Conservation (phyloP, 2,329 filamentous ascomycete genomes). For the Aspergillus piperis region DNA sequence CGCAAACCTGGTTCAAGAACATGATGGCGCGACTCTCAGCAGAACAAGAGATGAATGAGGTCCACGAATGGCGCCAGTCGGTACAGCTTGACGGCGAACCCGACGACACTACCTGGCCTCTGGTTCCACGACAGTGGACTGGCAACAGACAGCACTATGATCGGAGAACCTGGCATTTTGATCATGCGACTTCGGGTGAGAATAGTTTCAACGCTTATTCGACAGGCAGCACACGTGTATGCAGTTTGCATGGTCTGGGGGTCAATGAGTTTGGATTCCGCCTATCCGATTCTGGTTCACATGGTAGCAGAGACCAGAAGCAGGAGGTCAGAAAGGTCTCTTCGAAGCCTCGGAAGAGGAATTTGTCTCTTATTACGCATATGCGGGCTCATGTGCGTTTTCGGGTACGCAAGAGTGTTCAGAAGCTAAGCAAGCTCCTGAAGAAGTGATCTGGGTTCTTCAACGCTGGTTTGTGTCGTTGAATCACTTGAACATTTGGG, state of each 20-base stretch:
- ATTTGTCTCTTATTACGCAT: conserved; percentile 17
- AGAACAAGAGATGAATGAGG: conserved; percentile 4
- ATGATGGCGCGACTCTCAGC: conserved; percentile 13
- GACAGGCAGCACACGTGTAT: conserved; percentile 1
- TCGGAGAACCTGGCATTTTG: neutral
- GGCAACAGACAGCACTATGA: neutral
- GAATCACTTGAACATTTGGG: neutral
- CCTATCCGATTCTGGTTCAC: neutral
- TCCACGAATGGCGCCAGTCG: neutral
- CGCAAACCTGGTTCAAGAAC: conserved; percentile 21
- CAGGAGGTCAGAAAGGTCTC: neutral
- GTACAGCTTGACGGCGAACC: neutral
- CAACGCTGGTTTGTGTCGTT: neutral
- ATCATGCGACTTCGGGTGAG: neutral
- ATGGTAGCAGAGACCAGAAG: neutral
- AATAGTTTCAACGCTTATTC: neutral
- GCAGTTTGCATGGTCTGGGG: conserved; percentile 4
- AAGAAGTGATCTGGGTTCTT: conserved; percentile 15
- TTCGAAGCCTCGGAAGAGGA: conserved; percentile 10
- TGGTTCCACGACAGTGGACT: neutral
- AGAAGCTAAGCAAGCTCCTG: conserved; percentile 22
- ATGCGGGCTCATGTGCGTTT: conserved; percentile 19
- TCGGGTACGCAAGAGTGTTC: conserved; percentile 20
- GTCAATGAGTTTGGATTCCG: neutral
- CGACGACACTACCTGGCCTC: conserved; percentile 2